Percentiles rank a stretch among this genome's conserved stretches.
phyloP scores from a whole-genome alignment of 2,329 filamentous ascomycete species.

The Hymenoscyphus salicellus region DNA sequence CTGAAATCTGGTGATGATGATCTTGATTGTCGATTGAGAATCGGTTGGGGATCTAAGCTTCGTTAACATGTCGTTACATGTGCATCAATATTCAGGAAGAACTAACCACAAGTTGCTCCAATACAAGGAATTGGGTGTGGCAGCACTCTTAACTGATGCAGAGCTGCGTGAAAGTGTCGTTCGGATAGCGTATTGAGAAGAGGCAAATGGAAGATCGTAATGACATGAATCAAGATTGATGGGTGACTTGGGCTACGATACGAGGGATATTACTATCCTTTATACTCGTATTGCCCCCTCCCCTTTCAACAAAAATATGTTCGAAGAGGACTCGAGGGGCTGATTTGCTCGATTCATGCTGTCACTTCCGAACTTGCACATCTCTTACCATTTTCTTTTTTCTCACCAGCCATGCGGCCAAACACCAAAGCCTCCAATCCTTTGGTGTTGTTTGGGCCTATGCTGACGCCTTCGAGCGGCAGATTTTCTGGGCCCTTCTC shows the following conservation, averaged over 20 bases:
- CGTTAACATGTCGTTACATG: background rate
- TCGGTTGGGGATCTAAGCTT: background rate
- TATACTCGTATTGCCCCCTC: background rate
- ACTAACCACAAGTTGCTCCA: background rate
- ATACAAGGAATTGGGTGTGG: background rate
- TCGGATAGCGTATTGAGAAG: background rate
- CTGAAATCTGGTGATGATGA: background rate
- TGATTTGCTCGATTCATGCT: background rate
- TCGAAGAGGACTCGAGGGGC: background rate
- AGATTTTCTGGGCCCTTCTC: background rate
- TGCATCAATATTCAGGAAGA: background rate
- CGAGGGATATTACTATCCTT: background rate
- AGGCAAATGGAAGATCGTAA: background rate
- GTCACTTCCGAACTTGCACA: background rate
- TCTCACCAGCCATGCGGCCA: background rate
- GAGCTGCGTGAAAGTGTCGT: background rate
- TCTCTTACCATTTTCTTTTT: constrained; percentile 2
- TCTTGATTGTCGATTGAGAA: background rate
- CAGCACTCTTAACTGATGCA: background rate
- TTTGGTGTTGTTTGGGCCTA: background rate
- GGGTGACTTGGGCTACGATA: background rate
- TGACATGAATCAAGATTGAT: background rate
- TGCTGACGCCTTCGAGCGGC: background rate
- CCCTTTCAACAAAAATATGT: background rate
- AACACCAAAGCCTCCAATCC: background rate